Evolutionary conservation across 768 basidiomycete species (phyloP).

Genomic region (Coprinopsis sp.): DNA sequence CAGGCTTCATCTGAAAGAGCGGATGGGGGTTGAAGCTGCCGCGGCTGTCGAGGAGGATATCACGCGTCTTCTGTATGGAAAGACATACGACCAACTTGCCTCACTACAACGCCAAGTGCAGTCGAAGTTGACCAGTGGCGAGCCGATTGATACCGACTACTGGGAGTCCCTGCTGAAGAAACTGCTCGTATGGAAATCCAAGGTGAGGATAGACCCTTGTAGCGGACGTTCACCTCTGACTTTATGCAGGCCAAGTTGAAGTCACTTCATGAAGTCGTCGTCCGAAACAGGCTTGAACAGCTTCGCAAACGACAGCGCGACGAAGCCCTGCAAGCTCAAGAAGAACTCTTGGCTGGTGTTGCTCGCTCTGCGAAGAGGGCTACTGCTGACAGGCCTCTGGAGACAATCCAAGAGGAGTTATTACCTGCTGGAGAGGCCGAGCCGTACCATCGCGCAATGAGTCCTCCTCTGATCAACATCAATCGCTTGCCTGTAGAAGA

Average conservation of each 20-base stretch:
- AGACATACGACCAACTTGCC: slow-evolving; percentile 80
- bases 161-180: slow-evolving; percentile 94
- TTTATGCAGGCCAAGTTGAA: slow-evolving; percentile 76
- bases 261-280: slow-evolving; percentile 90
- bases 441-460: slow-evolving; percentile 82
- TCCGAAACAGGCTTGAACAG: slow-evolving; percentile 93
- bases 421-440: slow-evolving; percentile 64
- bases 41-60: slow-evolving; percentile 86
- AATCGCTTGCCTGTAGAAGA: slow-evolving; percentile 71
- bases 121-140: slow-evolving; percentile 82
- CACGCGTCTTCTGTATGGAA: slow-evolving; percentile 72
- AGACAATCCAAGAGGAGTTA: slow-evolving; percentile 27
- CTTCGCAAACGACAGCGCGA: slow-evolving; percentile 94
- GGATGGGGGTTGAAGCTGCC: slow-evolving; percentile 65
- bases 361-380: slow-evolving; percentile 45
- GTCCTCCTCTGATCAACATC: slow-evolving; percentile 71
- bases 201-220: slow-evolving; percentile 43
- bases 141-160: slow-evolving; percentile 95
- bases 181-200: slow-evolving; percentile 94
- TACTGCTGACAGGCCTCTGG: slow-evolving; percentile 32
- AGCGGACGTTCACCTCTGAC: slow-evolving; percentile 5
- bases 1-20: slow-evolving; percentile 55
- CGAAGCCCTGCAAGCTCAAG: slow-evolving; percentile 90
- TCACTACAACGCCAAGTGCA: slow-evolving; percentile 84
- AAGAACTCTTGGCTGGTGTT: slow-evolving; percentile 82